Base-by-base conservation (phyloP, 1,139 yeast species). In the Casaregolazyma suthepensis region DNA sequence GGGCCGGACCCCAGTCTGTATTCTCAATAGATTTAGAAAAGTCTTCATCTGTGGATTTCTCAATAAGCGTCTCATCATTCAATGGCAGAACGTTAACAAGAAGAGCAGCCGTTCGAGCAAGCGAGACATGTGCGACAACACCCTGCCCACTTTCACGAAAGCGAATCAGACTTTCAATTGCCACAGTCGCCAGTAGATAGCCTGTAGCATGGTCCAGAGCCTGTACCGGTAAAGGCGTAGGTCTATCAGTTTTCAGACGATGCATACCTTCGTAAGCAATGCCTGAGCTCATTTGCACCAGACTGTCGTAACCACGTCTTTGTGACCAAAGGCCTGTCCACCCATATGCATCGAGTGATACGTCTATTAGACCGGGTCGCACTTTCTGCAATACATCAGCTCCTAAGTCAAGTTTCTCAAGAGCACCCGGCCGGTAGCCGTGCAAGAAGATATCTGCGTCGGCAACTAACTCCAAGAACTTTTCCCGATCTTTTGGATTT, bases 321-420 rank as follows among this genome's bases (percentile, higher is more conserved):
- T 62, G 56, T 12, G 66, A 57, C 54, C 61, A 69, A 7, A 74
- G 74, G 1, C 74, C 74, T 0, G 69, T 63, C 52, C 69, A 73
- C 38, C 75, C 74, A 56, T 71, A 71, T 1, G 76, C 76, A 0
- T 76, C 71, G 54, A 73, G 70, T 46, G 70, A 63, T 13, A 74
- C 68, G 56, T 73, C 73, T 37, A 73, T 70, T 31, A 73, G 62
- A 40, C 60, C 60, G 15, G 64, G 66, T 53, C 69, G 68, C 51
- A 60, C 53, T 45, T 57, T 53, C 10, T 59, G 50, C 50, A 73
- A 56, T 17, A 65, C 63, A 5, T 63, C 62, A 57, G 71, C 73
- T 22, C 63, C 68, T 31, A 73, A 65, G 5, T 71, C 72, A 57
- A 71, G 71, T 53, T 71, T 67, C 15, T 62, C 63, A 40, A 73